phyloP scores from a whole-genome alignment of 805 yeast genomes.

The Candida krabiensis region DNA sequence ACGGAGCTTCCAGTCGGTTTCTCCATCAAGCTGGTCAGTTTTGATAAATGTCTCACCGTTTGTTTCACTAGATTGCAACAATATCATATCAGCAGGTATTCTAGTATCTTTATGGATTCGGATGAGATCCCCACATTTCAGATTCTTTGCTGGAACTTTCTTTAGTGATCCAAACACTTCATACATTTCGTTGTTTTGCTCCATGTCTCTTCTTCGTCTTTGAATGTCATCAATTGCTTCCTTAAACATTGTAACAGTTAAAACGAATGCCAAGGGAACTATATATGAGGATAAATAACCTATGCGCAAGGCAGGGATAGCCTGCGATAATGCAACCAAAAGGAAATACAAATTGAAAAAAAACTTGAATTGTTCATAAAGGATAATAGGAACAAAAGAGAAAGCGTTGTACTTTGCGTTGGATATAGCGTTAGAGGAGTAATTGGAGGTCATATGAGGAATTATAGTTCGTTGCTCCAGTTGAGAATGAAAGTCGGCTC shows the following conservation, averaged over 20 bases:
- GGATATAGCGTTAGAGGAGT: slow-evolving; percentile 76
- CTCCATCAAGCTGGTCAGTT: slow-evolving; percentile 98
- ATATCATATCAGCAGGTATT: slow-evolving; percentile 90
- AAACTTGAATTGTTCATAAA: slow-evolving; percentile 95
- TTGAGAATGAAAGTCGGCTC: slow-evolving; percentile 5
- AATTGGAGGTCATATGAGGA: slow-evolving; percentile 37
- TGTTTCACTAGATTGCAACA: slow-evolving; percentile 78
- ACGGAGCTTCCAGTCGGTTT: slow-evolving; percentile 97
- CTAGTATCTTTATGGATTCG: slow-evolving; percentile 76
- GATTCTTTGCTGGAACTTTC: slow-evolving; percentile 54
- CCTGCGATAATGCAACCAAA: slow-evolving; percentile 91
- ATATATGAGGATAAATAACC: slow-evolving; percentile 92
- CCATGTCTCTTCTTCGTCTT: slow-evolving; percentile 85
- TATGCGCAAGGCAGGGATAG: slow-evolving; percentile 82
- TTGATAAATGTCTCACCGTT: slow-evolving; percentile 90
- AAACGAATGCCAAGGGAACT: slow-evolving; percentile 91
- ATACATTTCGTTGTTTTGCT: slow-evolving; percentile 81
- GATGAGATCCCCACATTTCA: slow-evolving; percentile 86
- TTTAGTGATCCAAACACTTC: slow-evolving; percentile 56
- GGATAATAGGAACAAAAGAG: slow-evolving; percentile 82
- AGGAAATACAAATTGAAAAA: slow-evolving; percentile 92
- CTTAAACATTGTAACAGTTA: slow-evolving; percentile 89
- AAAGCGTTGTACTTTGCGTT: slow-evolving; percentile 92
- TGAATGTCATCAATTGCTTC: slow-evolving; percentile 94
- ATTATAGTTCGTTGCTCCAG: slow-evolving; percentile 36